Percentiles rank a stretch among this genome's conserved stretches.
Conservation (phyloP, 257 asterid species). For the Fraxinus americana region DNA sequence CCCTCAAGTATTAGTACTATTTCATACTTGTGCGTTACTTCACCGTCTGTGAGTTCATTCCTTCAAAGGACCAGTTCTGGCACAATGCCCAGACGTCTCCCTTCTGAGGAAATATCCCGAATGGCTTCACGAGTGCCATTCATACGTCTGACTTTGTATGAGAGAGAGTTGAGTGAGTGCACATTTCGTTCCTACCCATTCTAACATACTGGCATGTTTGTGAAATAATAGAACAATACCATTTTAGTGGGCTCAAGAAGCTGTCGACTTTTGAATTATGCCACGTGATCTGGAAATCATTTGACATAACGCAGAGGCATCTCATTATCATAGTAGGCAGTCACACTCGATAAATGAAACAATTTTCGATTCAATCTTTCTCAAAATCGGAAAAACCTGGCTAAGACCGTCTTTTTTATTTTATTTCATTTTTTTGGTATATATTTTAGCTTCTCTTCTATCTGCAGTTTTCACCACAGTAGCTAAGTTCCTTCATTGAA, state of each 20-base stretch:
- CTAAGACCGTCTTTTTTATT: too few relatives aligned
- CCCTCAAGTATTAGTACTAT: slow-evolving; percentile 67
- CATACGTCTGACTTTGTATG: slow-evolving; percentile 52
- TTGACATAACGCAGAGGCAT: slow-evolving; percentile 68
- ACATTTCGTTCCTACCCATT: slow-evolving; percentile 41
- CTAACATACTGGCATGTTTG: slow-evolving; percentile 51
- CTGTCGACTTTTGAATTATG: slow-evolving; percentile 41
- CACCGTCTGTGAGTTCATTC: slow-evolving; percentile 63
- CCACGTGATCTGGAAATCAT: slow-evolving; percentile 63
- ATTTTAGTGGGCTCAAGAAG: slow-evolving; percentile 18
- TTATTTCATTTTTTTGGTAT: neutral
- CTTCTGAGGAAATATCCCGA: slow-evolving; percentile 52
- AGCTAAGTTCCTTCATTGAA: slow-evolving; percentile 35
- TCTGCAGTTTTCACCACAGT: slow-evolving; percentile 25
- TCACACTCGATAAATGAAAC: slow-evolving; percentile 66
- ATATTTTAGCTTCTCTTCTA: slow-evolving; percentile 25
- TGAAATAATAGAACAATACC: slow-evolving; percentile 45
- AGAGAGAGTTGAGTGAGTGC: slow-evolving; percentile 48
- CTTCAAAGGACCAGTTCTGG: slow-evolving; percentile 65
- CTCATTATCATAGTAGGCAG: slow-evolving; percentile 60
- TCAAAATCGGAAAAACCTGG: slow-evolving; percentile 49
- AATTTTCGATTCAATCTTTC: slow-evolving; percentile 35
- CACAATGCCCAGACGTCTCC: slow-evolving; percentile 81
- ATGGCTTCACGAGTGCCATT: slow-evolving; percentile 39
- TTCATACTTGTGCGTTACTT: slow-evolving; percentile 49